Percentiles rank a stretch among this genome's conserved stretches.
These are phyloP conservation scores for Diaporthe amygdali DNA, from an alignment of 2,329 filamentous ascomycete genomes.

Conservation along the genomic window DNA sequence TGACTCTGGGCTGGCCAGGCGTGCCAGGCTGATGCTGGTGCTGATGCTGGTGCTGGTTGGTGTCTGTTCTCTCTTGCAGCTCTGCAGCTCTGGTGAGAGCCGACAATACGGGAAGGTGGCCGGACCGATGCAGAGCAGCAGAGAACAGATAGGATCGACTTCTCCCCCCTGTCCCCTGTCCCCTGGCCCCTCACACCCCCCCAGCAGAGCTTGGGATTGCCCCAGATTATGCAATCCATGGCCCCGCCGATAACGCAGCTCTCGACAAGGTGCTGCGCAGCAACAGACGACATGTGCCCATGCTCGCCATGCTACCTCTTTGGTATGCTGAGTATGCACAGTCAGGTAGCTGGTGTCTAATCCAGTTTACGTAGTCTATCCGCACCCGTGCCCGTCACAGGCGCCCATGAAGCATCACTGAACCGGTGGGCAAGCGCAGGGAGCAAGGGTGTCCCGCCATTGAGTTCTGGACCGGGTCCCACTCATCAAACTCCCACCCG, in stretches of 20 bases:
- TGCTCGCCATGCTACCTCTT: background rate
- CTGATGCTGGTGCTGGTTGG: background rate
- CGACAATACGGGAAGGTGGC: background rate
- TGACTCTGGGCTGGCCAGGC: background rate
- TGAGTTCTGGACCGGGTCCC: slow-evolving; percentile 5
- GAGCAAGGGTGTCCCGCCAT: slow-evolving; percentile 5
- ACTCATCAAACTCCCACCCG: background rate
- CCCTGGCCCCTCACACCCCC: background rate
- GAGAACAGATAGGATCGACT: background rate
- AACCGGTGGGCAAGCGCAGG: background rate
- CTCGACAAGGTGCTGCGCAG: background rate
- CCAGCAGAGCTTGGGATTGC: slow-evolving; percentile 6
- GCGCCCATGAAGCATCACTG: background rate
- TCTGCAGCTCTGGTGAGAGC: slow-evolving; percentile 1
- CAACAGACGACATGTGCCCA: background rate
- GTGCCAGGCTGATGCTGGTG: too few species aligned
- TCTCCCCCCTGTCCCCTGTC: background rate
- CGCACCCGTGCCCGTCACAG: background rate
- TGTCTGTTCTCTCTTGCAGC: background rate
- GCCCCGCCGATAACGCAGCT: slow-evolving; percentile 10
- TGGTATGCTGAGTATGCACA: too few species aligned
- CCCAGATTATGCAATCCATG: background rate
- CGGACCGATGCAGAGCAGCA: background rate
- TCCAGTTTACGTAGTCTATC: too few species aligned
- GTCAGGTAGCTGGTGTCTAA: background rate